A percentile compares a stretch with the other conserved stretches of the same genome.
Evolutionary conservation across 2,329 filamentous ascomycete species (phyloP).

Genomic region (Cladophialophora carrionii): DNA sequence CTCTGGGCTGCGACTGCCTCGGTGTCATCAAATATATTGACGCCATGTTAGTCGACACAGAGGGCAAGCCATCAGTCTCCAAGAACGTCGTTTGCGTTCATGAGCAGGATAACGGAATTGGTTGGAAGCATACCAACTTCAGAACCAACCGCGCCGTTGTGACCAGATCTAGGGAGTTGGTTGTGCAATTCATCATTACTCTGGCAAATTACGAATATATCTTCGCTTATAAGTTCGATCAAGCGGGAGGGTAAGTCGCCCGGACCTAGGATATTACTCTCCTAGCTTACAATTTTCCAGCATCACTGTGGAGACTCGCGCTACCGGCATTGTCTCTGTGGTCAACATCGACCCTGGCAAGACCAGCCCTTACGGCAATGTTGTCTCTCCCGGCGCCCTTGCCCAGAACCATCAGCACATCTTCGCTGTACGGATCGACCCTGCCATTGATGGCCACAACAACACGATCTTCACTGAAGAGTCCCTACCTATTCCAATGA

Average conservation of each 20-base stretch:
- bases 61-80: slow-evolving; percentile 57
- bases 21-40: slow-evolving; percentile 70
- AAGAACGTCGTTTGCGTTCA: slow-evolving; percentile 69
- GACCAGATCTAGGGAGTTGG: slow-evolving; percentile 63
- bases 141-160: slow-evolving; percentile 65
- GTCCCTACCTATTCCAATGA: slow-evolving; percentile 54
- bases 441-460: slow-evolving; percentile 60
- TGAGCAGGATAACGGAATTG: slow-evolving; percentile 69
- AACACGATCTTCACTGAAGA: slow-evolving; percentile 62
- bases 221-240: slow-evolving; percentile 66
- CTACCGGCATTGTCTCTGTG: slow-evolving; percentile 68
- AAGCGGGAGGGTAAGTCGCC: slow-evolving; percentile 55
- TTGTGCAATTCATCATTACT: slow-evolving; percentile 69
- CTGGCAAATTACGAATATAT: slow-evolving; percentile 73
- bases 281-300: slow-evolving; percentile 13
- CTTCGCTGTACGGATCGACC: slow-evolving; percentile 68
- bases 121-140: slow-evolving; percentile 73
- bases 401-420: slow-evolving; percentile 73
- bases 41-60: slow-evolving; percentile 56
- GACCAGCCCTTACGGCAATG: slow-evolving; percentile 61
- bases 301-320: slow-evolving; percentile 64
- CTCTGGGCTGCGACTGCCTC: slow-evolving; percentile 69
- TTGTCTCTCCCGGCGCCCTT: slow-evolving; percentile 65
- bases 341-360: slow-evolving; percentile 62
- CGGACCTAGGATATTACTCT: neutral